A percentile compares a stretch with the other conserved stretches of the same genome.
Conservation (phyloP, 1,284 basidiomycete species). For the Moniliella sp. region DNA sequence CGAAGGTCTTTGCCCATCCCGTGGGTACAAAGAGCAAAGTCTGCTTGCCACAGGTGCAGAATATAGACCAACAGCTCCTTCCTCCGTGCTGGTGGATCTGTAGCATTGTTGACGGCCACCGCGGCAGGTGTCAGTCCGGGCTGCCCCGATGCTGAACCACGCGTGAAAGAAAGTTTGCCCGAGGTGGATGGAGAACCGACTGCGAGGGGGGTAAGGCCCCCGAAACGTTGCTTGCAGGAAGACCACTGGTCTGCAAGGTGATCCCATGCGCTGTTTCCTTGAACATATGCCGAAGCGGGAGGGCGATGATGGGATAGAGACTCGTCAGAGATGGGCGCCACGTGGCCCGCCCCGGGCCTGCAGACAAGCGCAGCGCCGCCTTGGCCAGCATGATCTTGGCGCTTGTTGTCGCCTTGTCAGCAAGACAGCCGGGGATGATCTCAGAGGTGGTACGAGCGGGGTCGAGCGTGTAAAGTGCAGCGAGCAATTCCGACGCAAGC, state of each 20-base stretch:
- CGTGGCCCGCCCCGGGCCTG: slow-evolving; percentile 11
- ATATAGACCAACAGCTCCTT: no score
- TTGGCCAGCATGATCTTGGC: slow-evolving; percentile 20
- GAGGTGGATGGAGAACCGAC: no score
- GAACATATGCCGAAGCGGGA: slow-evolving; percentile 9
- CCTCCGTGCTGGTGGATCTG: no score
- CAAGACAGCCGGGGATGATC: slow-evolving; percentile 15
- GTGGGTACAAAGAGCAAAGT: no score
- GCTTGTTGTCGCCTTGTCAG: slow-evolving; percentile 10
- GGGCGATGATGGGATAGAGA: slow-evolving; percentile 15
- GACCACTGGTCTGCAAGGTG: slow-evolving; percentile 3
- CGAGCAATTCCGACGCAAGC: slow-evolving; percentile 13
- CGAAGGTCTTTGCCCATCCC: no score
- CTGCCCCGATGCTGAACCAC: no score
- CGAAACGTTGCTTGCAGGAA: no score
- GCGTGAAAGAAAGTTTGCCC: no score
- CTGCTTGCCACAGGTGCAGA: no score
- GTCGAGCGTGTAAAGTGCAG: slow-evolving; percentile 24
- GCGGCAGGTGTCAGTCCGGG: no score
- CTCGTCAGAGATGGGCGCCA: slow-evolving; percentile 14
- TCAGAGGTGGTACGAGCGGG: slow-evolving; percentile 13
- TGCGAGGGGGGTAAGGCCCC: no score
- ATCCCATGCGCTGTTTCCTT: slow-evolving; percentile 10
- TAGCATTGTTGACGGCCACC: no score
- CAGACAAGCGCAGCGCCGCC: slow-evolving; percentile 13